Base-by-base conservation (phyloP, 768 basidiomycete genomes). In the Lentinula guzmanii region DNA sequence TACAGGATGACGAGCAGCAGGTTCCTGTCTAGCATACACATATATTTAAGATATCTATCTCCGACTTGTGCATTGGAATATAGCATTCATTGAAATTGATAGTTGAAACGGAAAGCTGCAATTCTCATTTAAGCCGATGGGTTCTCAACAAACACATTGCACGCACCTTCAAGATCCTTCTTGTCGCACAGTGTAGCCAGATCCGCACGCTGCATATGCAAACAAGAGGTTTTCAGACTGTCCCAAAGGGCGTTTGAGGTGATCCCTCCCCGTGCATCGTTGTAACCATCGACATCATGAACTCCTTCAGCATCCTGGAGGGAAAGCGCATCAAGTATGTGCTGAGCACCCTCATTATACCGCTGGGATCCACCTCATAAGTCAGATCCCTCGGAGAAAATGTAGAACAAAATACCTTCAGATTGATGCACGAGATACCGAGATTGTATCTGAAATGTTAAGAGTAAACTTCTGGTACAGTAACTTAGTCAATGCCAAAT, bases 371-470 rank as follows among this genome's bases (percentile, higher is more conserved):
- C 61, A 39, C 39, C 62, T 56, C 37, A 43, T 13, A 37, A 11
- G 11, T 28, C 18, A 11, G 10, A 48, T 48, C n/a, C 7, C 13
- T 9, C 16, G 28, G 41, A 16, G 34, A 61, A 64, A 63, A 56
- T 64, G 57, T 34, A 46, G 64, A 63, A 55, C 51, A 76, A 76
- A 81, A 61, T 70, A 94, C 92, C 58, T 83, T 81, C 60, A 98
- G 81, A 71, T 93, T 95, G 68, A 93, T 91, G 70, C 87, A 92
- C 1, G 93, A 92, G 63, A 97, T 97, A 21, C 94, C 95, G 15
- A 97, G 79, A 72, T 98, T 97, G 73, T 93, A 97, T 67, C 94
- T 95, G 61, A 15, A 9, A 41, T 48, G 15, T 28, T 18, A 34
- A 24, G 13, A 16, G 55, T 42, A 11, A 52, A 13, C 24, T n/a